Evolutionary conservation across 2,329 filamentous ascomycete species (phyloP), one percentile per base, ranked within the genome.

Genomic region (Phialophora verrucosa): DNA sequence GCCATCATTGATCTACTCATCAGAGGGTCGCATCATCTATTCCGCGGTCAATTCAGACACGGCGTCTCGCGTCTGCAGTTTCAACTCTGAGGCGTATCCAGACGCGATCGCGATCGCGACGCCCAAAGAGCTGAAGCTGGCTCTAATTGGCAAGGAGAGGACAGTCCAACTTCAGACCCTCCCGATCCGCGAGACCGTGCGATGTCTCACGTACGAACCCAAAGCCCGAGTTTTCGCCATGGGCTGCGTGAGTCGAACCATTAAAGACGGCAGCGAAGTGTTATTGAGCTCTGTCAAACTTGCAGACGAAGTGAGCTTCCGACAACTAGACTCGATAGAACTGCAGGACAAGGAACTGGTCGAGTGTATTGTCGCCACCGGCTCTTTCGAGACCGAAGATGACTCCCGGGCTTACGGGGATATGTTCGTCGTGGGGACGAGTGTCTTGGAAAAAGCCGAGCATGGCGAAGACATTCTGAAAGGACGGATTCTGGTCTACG

Each of bases 1-100:
- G 75, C 91, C 95, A 0, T 97, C 92, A 69, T 80, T 99, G 62
- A 97, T 99, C 57, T 97, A 99, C 75, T 91, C 91, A 8, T 88
- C 89, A 0, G 93, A 97, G 75, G 92, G 91, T 0, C 87, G 93
- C 25, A 90, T 97, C 49, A 88, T 97, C 0, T 99, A 96, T 79
- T 97, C 93, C 4, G 93, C 95, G 1, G 92, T 97, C 1, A 97
- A 94, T 12, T 92, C 93, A 2, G 91, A 97, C 68, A 90, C 93
- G 69, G 91, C 92, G 0, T 89, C 89, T 0, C 90, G 87, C 56
- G 89, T 98, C 5, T 95, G 91, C 67, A 85, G 90, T 0, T 96
- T 99, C 74, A 87, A 97, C 76, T 85, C 90, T 0, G 87, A 90
- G 71, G 91, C 90, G 1, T 99, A 91, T 74, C 92, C 93, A 0